Percentiles rank a stretch among this genome's conserved stretches.
Evolutionary conservation across 768 basidiomycete genomes (phyloP).

Genomic region (Roridomyces roridus): DNA sequence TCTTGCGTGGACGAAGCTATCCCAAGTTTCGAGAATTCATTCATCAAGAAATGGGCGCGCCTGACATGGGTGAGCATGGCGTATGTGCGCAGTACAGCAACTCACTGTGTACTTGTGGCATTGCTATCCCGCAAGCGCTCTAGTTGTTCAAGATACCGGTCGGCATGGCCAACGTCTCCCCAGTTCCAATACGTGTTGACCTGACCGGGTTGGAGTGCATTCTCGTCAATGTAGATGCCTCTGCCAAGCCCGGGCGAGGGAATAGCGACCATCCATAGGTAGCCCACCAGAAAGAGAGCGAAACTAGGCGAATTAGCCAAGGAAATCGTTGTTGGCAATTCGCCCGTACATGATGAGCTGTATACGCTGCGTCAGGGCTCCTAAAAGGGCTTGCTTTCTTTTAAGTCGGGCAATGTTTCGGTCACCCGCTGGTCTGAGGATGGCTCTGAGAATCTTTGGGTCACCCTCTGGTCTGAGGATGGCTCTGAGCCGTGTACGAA

Average conservation of each 20-base stretch:
- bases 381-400: constrained; percentile 15
- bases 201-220: constrained; percentile 92
- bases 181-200: constrained; percentile 93
- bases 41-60: constrained; percentile 63
- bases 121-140: constrained; percentile 68
- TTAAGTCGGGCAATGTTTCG: constrained; percentile 15
- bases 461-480: constrained; percentile 14
- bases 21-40: constrained; percentile 78
- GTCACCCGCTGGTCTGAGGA: constrained; percentile 22
- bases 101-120: constrained; percentile 76
- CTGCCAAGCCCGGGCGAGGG: constrained; percentile 71
- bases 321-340: neutral
- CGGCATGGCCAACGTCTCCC: constrained; percentile 88
- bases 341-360: constrained; percentile 40
- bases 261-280: constrained; percentile 84
- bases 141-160: constrained; percentile 75
- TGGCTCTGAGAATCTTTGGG: too few relatives aligned
- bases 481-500: constrained; percentile 10
- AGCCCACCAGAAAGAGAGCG: constrained; percentile 65
- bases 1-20: constrained; percentile 70
- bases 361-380: constrained; percentile 9
- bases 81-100: neutral
- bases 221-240: constrained; percentile 89
- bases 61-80: constrained; percentile 48
- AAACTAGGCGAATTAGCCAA: constrained; percentile 45